Evolutionary conservation across 1,139 yeast species (phyloP).

Genomic region (Candida sp.): DNA sequence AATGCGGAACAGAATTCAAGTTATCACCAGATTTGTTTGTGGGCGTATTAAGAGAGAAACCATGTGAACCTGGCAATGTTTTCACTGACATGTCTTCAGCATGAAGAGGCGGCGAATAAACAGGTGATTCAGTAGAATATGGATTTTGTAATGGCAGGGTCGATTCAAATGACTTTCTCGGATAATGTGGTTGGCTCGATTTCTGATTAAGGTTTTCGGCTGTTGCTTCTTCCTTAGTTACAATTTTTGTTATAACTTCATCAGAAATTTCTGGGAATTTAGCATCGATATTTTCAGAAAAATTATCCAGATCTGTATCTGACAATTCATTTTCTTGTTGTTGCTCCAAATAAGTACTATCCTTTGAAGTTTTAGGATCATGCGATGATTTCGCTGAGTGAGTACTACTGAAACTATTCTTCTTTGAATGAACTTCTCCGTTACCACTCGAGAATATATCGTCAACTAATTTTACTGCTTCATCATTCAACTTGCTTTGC

Average conservation of each 20-base stretch:
- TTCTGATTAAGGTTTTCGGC: slow-evolving; percentile 6
- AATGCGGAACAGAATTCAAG: not conserved
- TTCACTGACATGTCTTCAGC: not conserved
- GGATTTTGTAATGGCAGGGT: not conserved
- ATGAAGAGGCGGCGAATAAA: not conserved
- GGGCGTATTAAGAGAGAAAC: not conserved
- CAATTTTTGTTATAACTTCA: not conserved
- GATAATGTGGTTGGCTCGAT: slow-evolving; percentile 10
- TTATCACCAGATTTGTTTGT: not conserved
- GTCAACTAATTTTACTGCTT: slow-evolving; percentile 39
- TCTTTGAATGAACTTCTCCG: not conserved
- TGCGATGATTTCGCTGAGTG: not conserved
- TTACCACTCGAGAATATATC: slow-evolving; percentile 28
- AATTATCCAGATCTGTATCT: slow-evolving; percentile 1
- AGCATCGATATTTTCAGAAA: not conserved
- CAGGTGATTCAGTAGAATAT: not conserved
- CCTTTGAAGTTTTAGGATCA: not conserved
- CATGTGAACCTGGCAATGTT: not conserved
- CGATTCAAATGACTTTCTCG: not conserved
- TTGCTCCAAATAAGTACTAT: not conserved
- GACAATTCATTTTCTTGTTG: not conserved
- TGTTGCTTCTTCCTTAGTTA: slow-evolving; percentile 6
- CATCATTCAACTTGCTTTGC: slow-evolving; percentile 14
- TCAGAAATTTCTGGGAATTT: slow-evolving; percentile 2
- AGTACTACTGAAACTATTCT: not conserved